Evolutionary conservation across 495 filamentous ascomycete species (phyloP).

Genomic region (Zalerion maritima): DNA sequence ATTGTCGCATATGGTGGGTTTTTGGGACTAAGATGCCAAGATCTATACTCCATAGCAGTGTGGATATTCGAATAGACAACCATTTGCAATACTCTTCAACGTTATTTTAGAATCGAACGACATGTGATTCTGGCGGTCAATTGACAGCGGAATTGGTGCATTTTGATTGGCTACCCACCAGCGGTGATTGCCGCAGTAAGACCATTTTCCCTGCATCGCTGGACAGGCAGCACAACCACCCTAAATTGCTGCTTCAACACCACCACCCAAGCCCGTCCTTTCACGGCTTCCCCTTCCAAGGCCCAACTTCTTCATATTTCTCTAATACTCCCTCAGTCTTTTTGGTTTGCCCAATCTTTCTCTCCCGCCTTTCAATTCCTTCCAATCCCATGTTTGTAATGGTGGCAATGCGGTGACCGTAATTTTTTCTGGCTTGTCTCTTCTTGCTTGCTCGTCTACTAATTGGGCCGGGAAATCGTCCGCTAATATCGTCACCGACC

Average conservation of each 20-base stretch:
- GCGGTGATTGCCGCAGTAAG: no score
- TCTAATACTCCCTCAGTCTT: no score
- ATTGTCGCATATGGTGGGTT: no score
- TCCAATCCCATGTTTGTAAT: constrained; percentile 4
- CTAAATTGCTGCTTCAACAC: constrained; percentile 24
- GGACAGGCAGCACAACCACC: constrained; percentile 64
- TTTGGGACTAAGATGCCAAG: no score
- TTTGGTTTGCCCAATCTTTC: no score
- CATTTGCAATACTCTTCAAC: no score
- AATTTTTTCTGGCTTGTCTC: background rate
- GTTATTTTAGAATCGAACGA: constrained; percentile 17
- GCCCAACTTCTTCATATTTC: no score
- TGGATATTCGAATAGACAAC: no score
- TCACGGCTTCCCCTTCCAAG: no score
- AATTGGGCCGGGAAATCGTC: background rate
- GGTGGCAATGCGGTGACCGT: background rate
- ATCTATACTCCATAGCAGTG: no score
- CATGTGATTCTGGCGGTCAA: constrained; percentile 19
- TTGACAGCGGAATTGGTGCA: constrained; percentile 5
- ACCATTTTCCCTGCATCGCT: constrained; percentile 16
- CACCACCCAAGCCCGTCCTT: constrained; percentile 6
- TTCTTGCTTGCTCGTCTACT: constrained; percentile 1
- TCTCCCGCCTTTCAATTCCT: no score
- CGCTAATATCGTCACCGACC: no score
- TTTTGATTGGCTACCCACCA: constrained; percentile 3